phyloP scores from a whole-genome alignment of 352 stramenopile species.

The Nothophytophthora sp. region DNA sequence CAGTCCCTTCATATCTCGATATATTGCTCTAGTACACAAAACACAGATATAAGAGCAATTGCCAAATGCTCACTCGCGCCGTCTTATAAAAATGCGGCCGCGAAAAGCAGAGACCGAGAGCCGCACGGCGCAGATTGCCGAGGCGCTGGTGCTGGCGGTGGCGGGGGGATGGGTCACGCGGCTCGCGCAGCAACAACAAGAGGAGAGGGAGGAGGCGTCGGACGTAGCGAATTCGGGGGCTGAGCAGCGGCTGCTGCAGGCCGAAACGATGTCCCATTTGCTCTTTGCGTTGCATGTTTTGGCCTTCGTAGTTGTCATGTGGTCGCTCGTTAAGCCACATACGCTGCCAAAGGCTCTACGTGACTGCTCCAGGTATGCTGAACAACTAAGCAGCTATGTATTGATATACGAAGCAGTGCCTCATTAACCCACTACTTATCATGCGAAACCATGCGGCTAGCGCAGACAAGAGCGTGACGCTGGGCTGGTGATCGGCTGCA shows the following conservation, averaged over 20 bases:
- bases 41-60: too few species aligned
- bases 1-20: too few species aligned
- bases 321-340: conserved; percentile 20
- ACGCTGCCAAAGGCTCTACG: conserved; percentile 18
- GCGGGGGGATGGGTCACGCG: conserved; percentile 33
- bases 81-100: conserved; percentile 1
- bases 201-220: conserved; percentile 10
- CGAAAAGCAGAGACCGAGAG: conserved; percentile 13
- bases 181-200: conserved; percentile 18
- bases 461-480: conserved; percentile 54
- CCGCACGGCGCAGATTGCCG: conserved; percentile 25
- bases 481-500: conserved; percentile 59
- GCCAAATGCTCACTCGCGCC: too few species aligned
- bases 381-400: too few species aligned
- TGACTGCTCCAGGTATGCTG: conserved; percentile 23
- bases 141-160: conserved; percentile 38
- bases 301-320: conserved; percentile 25
- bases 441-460: too few species aligned
- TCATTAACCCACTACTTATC: too few species aligned
- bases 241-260: conserved; percentile 37
- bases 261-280: conserved; percentile 19
- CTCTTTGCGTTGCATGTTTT: conserved; percentile 32
- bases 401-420: too few species aligned
- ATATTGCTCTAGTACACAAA: too few species aligned
- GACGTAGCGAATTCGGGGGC: conserved; percentile 9